Base-by-base conservation (phyloP, 768 basidiomycete genomes). In the Pleurotus platypus region DNA sequence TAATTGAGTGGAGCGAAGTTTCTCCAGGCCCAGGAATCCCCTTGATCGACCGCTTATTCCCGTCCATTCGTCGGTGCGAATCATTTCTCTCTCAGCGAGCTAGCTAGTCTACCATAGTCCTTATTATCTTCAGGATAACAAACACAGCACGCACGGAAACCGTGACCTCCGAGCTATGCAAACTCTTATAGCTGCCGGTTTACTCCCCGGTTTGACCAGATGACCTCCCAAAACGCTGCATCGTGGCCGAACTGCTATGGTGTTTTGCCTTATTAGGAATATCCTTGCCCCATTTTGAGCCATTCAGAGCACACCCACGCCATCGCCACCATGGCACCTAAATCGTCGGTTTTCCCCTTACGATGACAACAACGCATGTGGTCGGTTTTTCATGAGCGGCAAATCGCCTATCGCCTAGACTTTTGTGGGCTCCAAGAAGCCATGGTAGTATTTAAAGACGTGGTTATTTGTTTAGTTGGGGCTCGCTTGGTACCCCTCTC, bases 301-400 rank as follows among this genome's bases (percentile, higher is more conserved):
- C 49, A 24, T 54, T 54, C 26, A 22, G 39, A 26, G n/a, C 26
- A 26, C 49, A 24, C 35, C 51, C 51, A 54, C 51, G 51, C 51
- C 51, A 54, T 54, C 51, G 51, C 51, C 51, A 54, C 51, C 51
- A 39, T 54, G 22, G 26, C 51, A 54, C 51, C 51, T 40, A 39
- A 30, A 22, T 38, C 24, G 22, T 16, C 39, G 22, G 18, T 54
- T 48, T 48, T 54, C 51, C 51, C 51, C 51, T 39, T 53, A 39
- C 27, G 38, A 40, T 20, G 35, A n/a, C 16, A 54, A 54, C 51
- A 54, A 40, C 39, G 51, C 51, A 54, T 54, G 51, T 42, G 51
- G 16, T 40, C 18, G 51, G 37, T 35, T 54, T 54, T 54, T 54
- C 51, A 54, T 54, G 51, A 42, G 51, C 51, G 51, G 51, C 39